These are phyloP conservation scores for Gamsiella multidivaricata DNA, from an alignment of 192 early-diverging fungal species.

Conservation along the genomic window DNA sequence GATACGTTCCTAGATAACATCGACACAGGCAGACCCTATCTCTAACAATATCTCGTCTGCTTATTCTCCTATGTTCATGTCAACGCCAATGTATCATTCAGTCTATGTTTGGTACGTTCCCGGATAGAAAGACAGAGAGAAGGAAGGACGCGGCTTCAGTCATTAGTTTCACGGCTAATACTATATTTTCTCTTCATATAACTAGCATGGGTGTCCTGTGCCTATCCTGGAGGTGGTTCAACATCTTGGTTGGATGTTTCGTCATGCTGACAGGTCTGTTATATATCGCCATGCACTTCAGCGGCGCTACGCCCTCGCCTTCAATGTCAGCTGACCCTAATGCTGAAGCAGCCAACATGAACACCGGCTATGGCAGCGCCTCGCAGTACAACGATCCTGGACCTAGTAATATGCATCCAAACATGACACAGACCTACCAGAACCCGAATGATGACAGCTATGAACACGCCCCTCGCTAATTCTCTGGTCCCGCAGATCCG, in stretches of 20 bases:
- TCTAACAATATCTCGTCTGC: background rate
- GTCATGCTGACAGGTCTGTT: constrained; percentile 37
- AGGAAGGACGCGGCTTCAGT: too few relatives aligned
- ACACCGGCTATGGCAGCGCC: background rate
- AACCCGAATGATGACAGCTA: background rate
- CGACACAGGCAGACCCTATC: too few relatives aligned
- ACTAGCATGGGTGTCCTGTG: constrained; percentile 22
- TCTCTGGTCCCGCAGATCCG: too few relatives aligned
- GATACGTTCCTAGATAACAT: too few relatives aligned
- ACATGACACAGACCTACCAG: constrained; percentile 31
- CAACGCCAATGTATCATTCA: background rate
- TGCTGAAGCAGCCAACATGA: background rate
- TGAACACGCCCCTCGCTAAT: background rate
- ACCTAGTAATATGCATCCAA: constrained; percentile 1
- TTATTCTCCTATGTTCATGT: background rate
- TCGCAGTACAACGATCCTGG: constrained; percentile 15
- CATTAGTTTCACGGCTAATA: too few relatives aligned
- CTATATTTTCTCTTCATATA: background rate
- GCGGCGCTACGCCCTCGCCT: constrained; percentile 31
- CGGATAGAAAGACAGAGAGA: too few relatives aligned
- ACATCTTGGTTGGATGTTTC: constrained; percentile 34
- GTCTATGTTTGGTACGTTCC: constrained; percentile 40
- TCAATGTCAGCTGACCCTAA: constrained; percentile 42
- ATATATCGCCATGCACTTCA: constrained; percentile 37
- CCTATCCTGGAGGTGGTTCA: constrained; percentile 41